Base-by-base conservation (phyloP, 768 basidiomycete genomes). In the Boletus vinaceobasis region DNA sequence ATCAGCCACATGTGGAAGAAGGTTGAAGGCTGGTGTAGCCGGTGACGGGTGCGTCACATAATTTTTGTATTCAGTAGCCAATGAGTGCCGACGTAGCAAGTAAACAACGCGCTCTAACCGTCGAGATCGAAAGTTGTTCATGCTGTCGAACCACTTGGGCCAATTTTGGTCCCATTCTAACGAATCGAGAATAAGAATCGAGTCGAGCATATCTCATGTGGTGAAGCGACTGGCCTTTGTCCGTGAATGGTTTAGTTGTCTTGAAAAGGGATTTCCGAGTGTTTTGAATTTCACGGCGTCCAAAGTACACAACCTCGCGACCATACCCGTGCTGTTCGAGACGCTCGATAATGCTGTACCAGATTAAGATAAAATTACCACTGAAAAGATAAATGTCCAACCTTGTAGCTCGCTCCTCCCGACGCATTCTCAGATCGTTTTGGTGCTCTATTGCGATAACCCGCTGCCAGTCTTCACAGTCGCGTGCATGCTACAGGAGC, bases 121-220 rank as follows among this genome's bases (percentile, higher is more conserved):
- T 36, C 3, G 35, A 17, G 7, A 38, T 38, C 61, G 38, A 10
- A 48, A 31, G 5, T 14, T 1, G 3, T 46, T 19, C 62, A 63
- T 57, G 8, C 19, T 45, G 7, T 36, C 6, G 7, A 29, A 1
- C 50, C 52, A 56, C 23, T 37, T 15, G 5, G 55, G 56, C 56
- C 42, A 50, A 1, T 60, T 46, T 21, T 19, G 40, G 11, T 36
- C 33, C 62, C 62, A 64, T 52, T 57, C 62, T 64, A 36, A 1
- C 5, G 3, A 15, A 3, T 21, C 7, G 0, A 19, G 3, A n/a
- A 6, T 35, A 9, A 19, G 5, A n/a, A 19, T 10, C 19, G 4
- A 39, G 19, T 38, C n/a, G 7, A 9, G 19, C 4, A 10, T n/a
- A 39, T 19, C 9, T 19, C 4, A 7, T 39, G 3, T 39, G n/a